Evolutionary conservation across 116 monocot genomes (phyloP).

Genomic region (Trichopus zeylanicus): DNA sequence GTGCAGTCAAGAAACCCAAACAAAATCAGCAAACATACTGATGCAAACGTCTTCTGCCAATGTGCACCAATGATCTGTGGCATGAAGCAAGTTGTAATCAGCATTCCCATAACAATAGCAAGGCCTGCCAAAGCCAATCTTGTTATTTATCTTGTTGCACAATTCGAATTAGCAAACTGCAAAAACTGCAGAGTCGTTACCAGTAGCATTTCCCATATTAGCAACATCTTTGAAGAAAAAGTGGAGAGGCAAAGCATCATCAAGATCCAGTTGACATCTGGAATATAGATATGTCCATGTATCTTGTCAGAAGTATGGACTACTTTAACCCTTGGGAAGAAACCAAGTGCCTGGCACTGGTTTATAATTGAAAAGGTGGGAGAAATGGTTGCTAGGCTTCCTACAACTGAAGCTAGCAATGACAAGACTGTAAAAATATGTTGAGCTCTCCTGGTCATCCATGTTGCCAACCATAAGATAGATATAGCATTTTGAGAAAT

Average conservation of each 20-base stretch:
- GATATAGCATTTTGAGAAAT: background rate
- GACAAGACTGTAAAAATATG: constrained; percentile 6
- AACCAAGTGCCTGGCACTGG: too few species aligned
- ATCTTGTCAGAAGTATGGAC: constrained; percentile 31
- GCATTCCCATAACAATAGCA: background rate
- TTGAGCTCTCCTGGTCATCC: background rate
- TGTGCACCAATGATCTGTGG: too few species aligned
- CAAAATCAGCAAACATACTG: too few species aligned
- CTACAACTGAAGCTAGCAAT: constrained; percentile 26
- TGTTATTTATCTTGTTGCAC: too few species aligned
- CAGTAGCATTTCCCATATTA: constrained; percentile 21
- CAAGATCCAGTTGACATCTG: constrained; percentile 28
- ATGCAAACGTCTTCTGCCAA: too few species aligned
- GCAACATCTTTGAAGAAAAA: constrained; percentile 6
- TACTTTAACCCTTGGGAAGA: too few species aligned
- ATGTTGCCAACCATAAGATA: background rate
- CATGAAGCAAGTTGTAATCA: background rate
- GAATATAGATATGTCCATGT: constrained; percentile 38
- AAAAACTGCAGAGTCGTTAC: constrained; percentile 4
- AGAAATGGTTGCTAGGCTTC: constrained; percentile 31
- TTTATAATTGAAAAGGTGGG: constrained; percentile 34
- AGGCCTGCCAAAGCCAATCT: background rate
- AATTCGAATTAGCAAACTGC: background rate
- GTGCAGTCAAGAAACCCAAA: too few species aligned
- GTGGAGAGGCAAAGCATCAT: constrained; percentile 20